These are phyloP conservation scores for Trichophyton benhamiae DNA, from an alignment of 2,329 filamentous ascomycete species.

Conservation along the genomic window DNA sequence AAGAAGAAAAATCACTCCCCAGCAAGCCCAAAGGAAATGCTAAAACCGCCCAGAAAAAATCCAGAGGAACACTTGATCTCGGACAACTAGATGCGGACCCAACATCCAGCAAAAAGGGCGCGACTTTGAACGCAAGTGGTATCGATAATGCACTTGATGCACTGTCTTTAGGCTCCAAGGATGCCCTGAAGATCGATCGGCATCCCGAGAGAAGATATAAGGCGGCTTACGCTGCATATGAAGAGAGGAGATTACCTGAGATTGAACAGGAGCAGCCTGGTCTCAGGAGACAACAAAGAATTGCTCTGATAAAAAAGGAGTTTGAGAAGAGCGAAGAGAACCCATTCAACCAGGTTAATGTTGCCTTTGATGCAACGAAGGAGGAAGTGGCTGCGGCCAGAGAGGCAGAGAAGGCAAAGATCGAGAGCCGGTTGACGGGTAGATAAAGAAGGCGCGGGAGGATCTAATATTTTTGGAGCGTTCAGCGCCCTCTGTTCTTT, in stretches of 20 bases:
- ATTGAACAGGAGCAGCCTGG: slow-evolving; percentile 75
- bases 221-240: slow-evolving; percentile 70
- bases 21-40: slow-evolving; percentile 47
- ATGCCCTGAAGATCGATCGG: slow-evolving; percentile 61
- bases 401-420: slow-evolving; percentile 56
- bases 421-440: slow-evolving; percentile 52
- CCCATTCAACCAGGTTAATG: slow-evolving; percentile 78
- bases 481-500: background rate
- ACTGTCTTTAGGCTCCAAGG: slow-evolving; percentile 52
- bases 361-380: slow-evolving; percentile 61
- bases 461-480: background rate
- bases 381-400: slow-evolving; percentile 60
- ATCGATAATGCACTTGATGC: slow-evolving; percentile 93
- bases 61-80: slow-evolving; percentile 56
- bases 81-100: slow-evolving; percentile 53
- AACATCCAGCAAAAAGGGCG: slow-evolving; percentile 31
- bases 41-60: slow-evolving; percentile 41
- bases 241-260: slow-evolving; percentile 69
- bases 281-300: slow-evolving; percentile 68
- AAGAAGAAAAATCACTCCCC: slow-evolving; percentile 62
- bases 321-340: slow-evolving; percentile 93
- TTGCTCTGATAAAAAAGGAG: slow-evolving; percentile 75
- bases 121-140: slow-evolving; percentile 64
- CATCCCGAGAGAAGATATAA: slow-evolving; percentile 82
- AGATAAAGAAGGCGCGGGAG: background rate